phyloP scores from a whole-genome alignment of 73 alveolate genomes.

The Effrenium voratum region DNA sequence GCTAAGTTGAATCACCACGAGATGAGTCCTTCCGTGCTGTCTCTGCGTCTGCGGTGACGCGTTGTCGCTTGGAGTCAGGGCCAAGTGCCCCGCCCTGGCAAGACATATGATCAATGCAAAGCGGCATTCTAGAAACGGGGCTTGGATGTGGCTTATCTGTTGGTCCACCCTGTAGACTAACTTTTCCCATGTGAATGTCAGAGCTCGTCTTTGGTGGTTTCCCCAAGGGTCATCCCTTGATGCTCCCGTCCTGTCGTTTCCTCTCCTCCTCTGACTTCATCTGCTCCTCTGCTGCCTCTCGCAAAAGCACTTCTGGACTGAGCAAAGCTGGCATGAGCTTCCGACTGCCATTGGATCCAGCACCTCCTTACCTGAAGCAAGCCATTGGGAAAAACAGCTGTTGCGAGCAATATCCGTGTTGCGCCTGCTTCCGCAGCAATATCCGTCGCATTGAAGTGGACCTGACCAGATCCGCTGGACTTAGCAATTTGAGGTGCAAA shows the following conservation, averaged over 20 bases:
- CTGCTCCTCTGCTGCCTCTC: constrained; percentile 91
- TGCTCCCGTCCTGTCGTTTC: constrained; percentile 94
- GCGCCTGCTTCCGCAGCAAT: constrained; percentile 73
- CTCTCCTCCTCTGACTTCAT: constrained; percentile 48
- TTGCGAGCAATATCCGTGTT: background rate
- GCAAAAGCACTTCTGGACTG: background rate
- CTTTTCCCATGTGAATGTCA: too few species aligned
- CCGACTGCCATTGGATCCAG: constrained; percentile 91
- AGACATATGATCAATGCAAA: too few species aligned
- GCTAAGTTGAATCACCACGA: too few species aligned
- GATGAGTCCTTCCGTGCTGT: constrained; percentile 93
- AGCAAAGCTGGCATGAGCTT: background rate
- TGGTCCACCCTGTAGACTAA: too few species aligned
- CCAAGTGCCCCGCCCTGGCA: constrained; percentile 87
- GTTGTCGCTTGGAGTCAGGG: constrained; percentile 81
- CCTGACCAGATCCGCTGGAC: too few species aligned
- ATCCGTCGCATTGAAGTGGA: constrained; percentile 94
- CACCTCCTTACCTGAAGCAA: background rate
- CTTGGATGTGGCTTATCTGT: too few species aligned
- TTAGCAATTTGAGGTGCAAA: too few species aligned
- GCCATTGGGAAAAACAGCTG: background rate
- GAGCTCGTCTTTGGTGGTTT: too few species aligned
- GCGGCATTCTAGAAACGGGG: too few species aligned
- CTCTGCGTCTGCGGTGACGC: constrained; percentile 91
- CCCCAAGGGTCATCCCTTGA: too few species aligned